phyloP scores from a whole-genome alignment of 2,329 filamentous ascomycete species.

The Paecilomyces sp. region DNA sequence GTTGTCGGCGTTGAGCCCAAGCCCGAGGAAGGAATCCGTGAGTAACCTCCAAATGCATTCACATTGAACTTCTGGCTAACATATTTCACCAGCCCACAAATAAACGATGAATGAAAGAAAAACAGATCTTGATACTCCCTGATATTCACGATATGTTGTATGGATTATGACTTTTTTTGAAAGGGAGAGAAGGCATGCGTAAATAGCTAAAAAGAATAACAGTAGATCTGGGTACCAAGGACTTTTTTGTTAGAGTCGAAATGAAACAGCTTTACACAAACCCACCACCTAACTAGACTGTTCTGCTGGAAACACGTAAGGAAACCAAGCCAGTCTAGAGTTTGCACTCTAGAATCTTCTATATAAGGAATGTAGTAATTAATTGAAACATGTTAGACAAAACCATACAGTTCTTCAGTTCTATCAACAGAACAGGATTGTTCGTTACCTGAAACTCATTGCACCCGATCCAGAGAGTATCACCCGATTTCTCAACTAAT shows the following conservation, averaged over 20 bases:
- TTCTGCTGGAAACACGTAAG: background rate
- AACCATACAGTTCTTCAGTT: too few relatives aligned
- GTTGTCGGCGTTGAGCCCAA: conserved; percentile 53
- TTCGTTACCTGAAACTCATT: too few relatives aligned
- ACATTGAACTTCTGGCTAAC: background rate
- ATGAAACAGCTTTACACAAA: background rate
- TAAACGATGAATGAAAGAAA: conserved; percentile 1
- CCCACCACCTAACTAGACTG: background rate
- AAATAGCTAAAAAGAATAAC: background rate
- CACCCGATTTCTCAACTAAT: too few relatives aligned
- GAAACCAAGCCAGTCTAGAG: background rate
- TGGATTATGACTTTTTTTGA: background rate
- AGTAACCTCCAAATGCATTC: conserved; percentile 15
- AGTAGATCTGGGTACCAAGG: background rate
- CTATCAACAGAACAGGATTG: too few relatives aligned
- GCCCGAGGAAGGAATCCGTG: conserved; percentile 54
- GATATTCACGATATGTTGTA: background rate
- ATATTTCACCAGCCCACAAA: conserved; percentile 8
- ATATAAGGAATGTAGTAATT: too few relatives aligned
- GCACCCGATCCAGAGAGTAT: too few relatives aligned
- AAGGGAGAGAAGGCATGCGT: background rate
- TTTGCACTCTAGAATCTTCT: too few relatives aligned
- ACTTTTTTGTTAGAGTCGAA: background rate
- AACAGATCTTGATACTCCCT: background rate
- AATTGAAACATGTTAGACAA: too few relatives aligned